A percentile compares a stretch with the other conserved stretches of the same genome.
These are phyloP conservation scores for Trichothecium roseum DNA, from an alignment of 2,329 filamentous ascomycete species.

Conservation along the genomic window DNA sequence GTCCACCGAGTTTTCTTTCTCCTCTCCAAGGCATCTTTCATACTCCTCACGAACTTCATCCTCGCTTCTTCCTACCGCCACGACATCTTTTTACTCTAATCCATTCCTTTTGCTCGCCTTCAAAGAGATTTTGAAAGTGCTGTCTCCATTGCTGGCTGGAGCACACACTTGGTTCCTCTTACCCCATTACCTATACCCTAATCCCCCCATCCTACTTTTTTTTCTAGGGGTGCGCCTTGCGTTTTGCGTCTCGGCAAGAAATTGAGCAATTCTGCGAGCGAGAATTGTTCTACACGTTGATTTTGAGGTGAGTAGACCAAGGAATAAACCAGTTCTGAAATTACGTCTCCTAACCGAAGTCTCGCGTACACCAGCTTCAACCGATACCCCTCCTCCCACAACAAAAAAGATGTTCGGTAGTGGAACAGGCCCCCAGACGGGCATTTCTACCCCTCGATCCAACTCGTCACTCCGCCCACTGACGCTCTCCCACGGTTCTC, in stretches of 20 bases:
- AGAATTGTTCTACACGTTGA: too few relatives aligned
- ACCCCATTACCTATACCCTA: conserved; percentile 3
- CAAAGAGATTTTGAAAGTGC: background rate
- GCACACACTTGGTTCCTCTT: too few relatives aligned
- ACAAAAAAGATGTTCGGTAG: conserved; percentile 70
- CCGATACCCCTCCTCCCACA: conserved; percentile 1
- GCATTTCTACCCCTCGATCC: conserved; percentile 91
- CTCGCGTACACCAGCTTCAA: background rate
- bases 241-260: too few relatives aligned
- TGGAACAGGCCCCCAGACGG: conserved; percentile 77
- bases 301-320: too few relatives aligned
- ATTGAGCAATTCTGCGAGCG: too few relatives aligned
- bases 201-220: conserved; percentile 2
- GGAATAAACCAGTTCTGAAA: too few relatives aligned
- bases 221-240: conserved; percentile 1
- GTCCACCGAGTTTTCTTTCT: conserved; percentile 2
- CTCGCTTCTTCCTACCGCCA: conserved; percentile 4
- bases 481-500: conserved; percentile 81
- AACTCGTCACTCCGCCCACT: conserved; percentile 87
- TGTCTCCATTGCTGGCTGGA: too few relatives aligned
- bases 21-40: conserved; percentile 1
- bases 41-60: conserved; percentile 3
- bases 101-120: background rate
- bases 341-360: too few relatives aligned
- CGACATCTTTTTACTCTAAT: conserved; percentile 6